A percentile compares a stretch with the other conserved stretches of the same genome.
Conservation (phyloP, 306 rosid genomes). For the Abrus precatorius region DNA sequence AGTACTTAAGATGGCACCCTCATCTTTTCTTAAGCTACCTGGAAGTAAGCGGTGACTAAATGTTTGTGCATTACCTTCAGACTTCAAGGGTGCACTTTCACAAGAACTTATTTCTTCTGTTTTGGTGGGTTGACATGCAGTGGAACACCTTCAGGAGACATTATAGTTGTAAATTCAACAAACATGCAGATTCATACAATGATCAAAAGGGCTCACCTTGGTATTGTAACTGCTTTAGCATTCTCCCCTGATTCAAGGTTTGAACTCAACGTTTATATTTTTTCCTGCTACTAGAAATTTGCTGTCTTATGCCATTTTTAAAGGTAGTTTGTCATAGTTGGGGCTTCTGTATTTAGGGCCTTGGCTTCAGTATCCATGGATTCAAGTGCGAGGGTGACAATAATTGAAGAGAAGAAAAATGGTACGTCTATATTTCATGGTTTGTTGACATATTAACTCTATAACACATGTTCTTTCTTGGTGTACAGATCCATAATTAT, state of each 20-base stretch:
- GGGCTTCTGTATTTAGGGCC: slow-evolving; percentile 60
- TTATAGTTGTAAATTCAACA: slow-evolving; percentile 71
- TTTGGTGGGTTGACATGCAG: slow-evolving; percentile 66
- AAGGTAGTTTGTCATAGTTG: slow-evolving; percentile 31
- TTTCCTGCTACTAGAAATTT: slow-evolving; percentile 22
- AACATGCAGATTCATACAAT: slow-evolving; percentile 67
- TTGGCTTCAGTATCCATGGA: slow-evolving; percentile 92
- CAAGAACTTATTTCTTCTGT: slow-evolving; percentile 44
- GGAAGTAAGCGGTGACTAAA: slow-evolving; percentile 33
- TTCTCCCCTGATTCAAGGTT: slow-evolving; percentile 93
- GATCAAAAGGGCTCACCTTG: slow-evolving; percentile 81
- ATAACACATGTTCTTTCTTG: background rate
- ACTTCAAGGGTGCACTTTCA: slow-evolving; percentile 18
- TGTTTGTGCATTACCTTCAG: slow-evolving; percentile 21
- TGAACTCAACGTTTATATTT: slow-evolving; percentile 26
- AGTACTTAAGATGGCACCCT: slow-evolving; percentile 17
- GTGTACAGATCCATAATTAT: slow-evolving; percentile 38
- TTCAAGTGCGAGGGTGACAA: slow-evolving; percentile 82
- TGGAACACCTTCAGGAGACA: slow-evolving; percentile 87
- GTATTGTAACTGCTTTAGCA: slow-evolving; percentile 86
- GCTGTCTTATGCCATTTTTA: slow-evolving; percentile 27
- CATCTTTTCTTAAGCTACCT: slow-evolving; percentile 7
- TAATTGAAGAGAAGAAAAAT: slow-evolving; percentile 65
- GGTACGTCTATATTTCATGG: slow-evolving; percentile 59
- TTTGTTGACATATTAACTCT: slow-evolving; percentile 36